Base-by-base conservation (phyloP, 352 stramenopile species). In the Pythium sp. region DNA sequence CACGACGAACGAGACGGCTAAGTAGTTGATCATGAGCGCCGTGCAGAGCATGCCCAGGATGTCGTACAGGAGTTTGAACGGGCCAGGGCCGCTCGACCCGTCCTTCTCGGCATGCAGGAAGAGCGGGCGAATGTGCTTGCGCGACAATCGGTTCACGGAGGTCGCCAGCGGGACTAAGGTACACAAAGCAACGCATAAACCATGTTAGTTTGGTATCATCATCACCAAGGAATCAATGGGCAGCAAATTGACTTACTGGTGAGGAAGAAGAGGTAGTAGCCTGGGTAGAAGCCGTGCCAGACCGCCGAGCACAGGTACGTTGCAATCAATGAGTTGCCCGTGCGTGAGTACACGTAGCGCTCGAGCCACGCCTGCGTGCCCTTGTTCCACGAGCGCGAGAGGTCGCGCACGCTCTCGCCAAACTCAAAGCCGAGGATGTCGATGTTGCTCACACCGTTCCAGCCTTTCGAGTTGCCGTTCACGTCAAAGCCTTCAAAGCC, bases 211-310 rank as follows among this genome's bases (percentile, higher is more conserved):
- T 36, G 58, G 2, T 8, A 38, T 46, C 30, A 12, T 5, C 26
- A n/a, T 49, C 51, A 47, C 11, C 22, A 51, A 28, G 20, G 18
- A 30, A 41, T 61, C 18, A 22, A 62, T 30, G 28, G 1, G 32
- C 56, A 14, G 24, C 6, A 14, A 58, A 36, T 9, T 54, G n/a
- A 71, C 72, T 56, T 79, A 84, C 77, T 65, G 34, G 56, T 81
- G 36, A 98, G 63, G 81, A 99, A 99, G 76, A 98, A 98, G 12
- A 98, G 71, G 78, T 98, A 99, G 83, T 99, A 99, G 15, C 96
- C 97, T 11, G 96, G 96, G 74, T 99, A 99, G 70, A 99, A 99
- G n/a, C 97, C 97, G 78, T 99, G 97, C 97, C 97, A 99, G 60
- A 99, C 89, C 0, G 96, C 97, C 43, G 92, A 98, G 49, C 98